A percentile compares a stretch with the other conserved stretches of the same genome.
phyloP scores from a whole-genome alignment of 2,329 filamentous ascomycete species.

The Purpureocillium takamizusanense region DNA sequence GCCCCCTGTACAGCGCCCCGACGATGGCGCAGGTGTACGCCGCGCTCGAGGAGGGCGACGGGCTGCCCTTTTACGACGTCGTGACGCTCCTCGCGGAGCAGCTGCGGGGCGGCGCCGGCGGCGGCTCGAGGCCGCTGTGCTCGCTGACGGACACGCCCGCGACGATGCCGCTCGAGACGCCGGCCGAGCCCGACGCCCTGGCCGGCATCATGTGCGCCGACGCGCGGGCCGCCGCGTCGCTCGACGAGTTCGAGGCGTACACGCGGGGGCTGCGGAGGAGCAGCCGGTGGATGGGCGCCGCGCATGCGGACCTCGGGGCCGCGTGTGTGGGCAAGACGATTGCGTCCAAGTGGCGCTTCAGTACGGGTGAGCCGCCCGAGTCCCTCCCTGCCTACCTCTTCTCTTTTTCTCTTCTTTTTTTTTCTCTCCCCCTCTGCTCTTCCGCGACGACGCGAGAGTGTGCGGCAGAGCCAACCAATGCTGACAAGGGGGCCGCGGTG shows the following conservation, averaged over 20 bases:
- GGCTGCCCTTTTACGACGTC: conserved; percentile 30
- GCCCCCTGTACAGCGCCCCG: conserved; percentile 31
- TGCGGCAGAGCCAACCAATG: too few species aligned
- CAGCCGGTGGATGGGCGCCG: conserved; percentile 33
- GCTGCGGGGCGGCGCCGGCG: not conserved
- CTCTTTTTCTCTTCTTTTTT: too few species aligned
- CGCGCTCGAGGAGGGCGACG: conserved; percentile 34
- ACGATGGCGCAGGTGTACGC: conserved; percentile 33
- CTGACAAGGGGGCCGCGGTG: too few species aligned
- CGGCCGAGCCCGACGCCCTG: conserved; percentile 27
- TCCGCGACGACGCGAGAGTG: too few species aligned
- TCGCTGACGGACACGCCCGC: conserved; percentile 15
- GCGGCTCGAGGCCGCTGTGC: not conserved
- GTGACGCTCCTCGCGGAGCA: conserved; percentile 5
- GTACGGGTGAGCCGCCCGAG: conserved; percentile 18
- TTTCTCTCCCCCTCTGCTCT: too few species aligned
- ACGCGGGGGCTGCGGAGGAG: conserved; percentile 22
- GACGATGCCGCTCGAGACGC: conserved; percentile 15
- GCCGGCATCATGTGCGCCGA: conserved; percentile 39
- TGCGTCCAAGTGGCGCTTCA: conserved; percentile 30
- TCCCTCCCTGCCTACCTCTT: too few species aligned
- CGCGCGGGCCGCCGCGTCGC: conserved; percentile 19
- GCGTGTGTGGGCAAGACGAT: conserved; percentile 27
- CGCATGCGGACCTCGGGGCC: conserved; percentile 30
- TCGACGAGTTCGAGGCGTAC: conserved; percentile 23